Percentiles rank a stretch among this genome's conserved stretches.
These are phyloP conservation scores for Auriscalpium orientale DNA, from an alignment of 768 basidiomycete species.

Conservation along the genomic window DNA sequence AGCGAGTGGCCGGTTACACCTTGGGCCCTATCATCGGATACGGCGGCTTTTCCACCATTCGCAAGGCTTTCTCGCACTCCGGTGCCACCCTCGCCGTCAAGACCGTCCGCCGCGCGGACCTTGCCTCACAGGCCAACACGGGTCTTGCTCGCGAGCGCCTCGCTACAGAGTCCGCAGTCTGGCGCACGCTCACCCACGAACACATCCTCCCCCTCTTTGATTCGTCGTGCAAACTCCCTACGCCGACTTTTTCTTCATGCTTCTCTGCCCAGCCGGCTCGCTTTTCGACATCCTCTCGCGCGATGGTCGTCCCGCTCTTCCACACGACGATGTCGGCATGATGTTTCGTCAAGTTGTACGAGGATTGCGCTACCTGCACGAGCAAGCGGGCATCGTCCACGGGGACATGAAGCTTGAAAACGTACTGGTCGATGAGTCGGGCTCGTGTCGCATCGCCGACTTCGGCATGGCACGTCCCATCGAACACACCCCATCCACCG, in stretches of 20 bases:
- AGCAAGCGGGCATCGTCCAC: constrained; percentile 71
- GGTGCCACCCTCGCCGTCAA: constrained; percentile 76
- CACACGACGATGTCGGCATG: constrained; percentile 73
- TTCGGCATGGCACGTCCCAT: constrained; percentile 76
- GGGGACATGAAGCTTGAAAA: constrained; percentile 97
- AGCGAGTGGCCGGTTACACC: constrained; percentile 60
- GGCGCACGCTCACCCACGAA: constrained; percentile 75
- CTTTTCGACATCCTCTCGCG: constrained; percentile 77
- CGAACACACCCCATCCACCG: constrained; percentile 28
- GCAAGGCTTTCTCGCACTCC: constrained; percentile 53
- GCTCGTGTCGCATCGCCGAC: constrained; percentile 78
- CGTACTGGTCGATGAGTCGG: constrained; percentile 84
- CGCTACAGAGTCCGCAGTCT: constrained; percentile 63
- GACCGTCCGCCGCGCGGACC: constrained; percentile 58
- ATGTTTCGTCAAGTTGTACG: constrained; percentile 83
- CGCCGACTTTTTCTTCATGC: constrained; percentile 76
- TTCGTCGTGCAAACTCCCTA: constrained; percentile 45
- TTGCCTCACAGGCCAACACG: constrained; percentile 45
- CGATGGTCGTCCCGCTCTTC: constrained; percentile 58
- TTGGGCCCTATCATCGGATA: constrained; percentile 71
- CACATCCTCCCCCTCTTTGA: constrained; percentile 82
- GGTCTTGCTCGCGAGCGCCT: constrained; percentile 45
- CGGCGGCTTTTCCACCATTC: constrained; percentile 78
- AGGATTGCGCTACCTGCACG: constrained; percentile 78
- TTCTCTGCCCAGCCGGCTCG: constrained; percentile 78